phyloP scores from a whole-genome alignment of 1,284 basidiomycete genomes.

The Cryptococcus hybrid region DNA sequence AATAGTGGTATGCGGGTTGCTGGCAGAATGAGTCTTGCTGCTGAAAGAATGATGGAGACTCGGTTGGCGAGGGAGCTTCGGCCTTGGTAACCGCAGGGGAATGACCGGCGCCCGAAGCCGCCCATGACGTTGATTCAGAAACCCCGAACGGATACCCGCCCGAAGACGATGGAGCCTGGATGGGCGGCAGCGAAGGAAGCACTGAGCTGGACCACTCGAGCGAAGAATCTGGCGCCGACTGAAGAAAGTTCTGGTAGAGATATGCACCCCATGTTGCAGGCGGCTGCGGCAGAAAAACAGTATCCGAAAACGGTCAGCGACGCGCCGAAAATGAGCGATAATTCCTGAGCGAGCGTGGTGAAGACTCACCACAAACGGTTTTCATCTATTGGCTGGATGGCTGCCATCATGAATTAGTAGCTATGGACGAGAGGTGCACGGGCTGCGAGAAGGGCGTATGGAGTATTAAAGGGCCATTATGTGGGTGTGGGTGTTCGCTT shows the following conservation, averaged over 20 bases:
- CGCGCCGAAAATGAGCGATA: too few species aligned
- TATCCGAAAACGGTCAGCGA: not conserved
- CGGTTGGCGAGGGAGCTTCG: slow-evolving; percentile 3
- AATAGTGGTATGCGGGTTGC: not conserved
- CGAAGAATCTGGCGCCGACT: slow-evolving; percentile 30
- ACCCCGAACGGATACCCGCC: slow-evolving; percentile 18
- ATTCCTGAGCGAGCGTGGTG: too few species aligned
- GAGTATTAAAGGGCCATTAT: too few species aligned
- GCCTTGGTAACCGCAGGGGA: slow-evolving; percentile 9
- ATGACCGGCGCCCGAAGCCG: slow-evolving; percentile 6
- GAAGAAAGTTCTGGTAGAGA: slow-evolving; percentile 42
- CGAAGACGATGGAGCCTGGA: not conserved
- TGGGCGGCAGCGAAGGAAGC: not conserved
- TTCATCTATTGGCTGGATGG: not conserved
- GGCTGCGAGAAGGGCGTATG: too few species aligned
- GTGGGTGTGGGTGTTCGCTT: too few species aligned
- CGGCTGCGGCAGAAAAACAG: not conserved
- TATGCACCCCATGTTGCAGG: slow-evolving; percentile 34
- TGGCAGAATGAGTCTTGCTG: slow-evolving; percentile 4
- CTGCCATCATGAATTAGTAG: not conserved
- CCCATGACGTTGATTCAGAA: slow-evolving; percentile 5
- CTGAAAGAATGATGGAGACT: slow-evolving; percentile 3
- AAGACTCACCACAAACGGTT: not conserved
- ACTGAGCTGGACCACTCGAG: slow-evolving; percentile 21
- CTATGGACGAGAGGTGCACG: too few species aligned